Evolutionary conservation across 441 rosid species (phyloP).

Genomic region (Syzygium malaccense): DNA sequence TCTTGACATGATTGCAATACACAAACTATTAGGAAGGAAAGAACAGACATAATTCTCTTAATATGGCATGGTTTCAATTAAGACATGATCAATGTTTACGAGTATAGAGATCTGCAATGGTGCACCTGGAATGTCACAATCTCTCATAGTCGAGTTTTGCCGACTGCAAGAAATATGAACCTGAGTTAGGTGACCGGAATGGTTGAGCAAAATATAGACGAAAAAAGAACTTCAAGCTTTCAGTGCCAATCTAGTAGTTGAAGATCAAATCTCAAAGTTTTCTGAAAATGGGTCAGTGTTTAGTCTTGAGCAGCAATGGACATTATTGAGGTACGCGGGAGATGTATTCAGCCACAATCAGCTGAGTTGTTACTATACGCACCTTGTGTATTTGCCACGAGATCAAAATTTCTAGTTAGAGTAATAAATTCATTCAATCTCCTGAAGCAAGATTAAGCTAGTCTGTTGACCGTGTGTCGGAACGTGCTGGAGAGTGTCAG

Average conservation of each 20-base stretch:
- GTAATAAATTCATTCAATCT: not conserved
- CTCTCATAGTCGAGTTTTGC: slow-evolving; percentile 74
- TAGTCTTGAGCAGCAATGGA: not conserved
- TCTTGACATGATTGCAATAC: not conserved
- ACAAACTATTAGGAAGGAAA: not conserved
- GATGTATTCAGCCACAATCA: not conserved
- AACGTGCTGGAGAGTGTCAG: too few relatives aligned
- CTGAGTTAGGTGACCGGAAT: not conserved
- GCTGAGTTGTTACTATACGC: not conserved
- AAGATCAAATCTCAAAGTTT: not conserved
- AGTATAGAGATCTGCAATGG: not conserved
- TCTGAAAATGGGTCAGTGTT: not conserved
- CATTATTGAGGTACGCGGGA: not conserved
- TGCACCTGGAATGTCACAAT: slow-evolving; percentile 20
- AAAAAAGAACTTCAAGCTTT: not conserved
- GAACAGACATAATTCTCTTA: not conserved
- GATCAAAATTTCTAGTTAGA: not conserved
- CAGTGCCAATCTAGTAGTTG: not conserved
- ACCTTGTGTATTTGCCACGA: not conserved
- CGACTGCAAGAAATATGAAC: slow-evolving; percentile 35
- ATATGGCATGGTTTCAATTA: not conserved
- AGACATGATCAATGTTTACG: not conserved
- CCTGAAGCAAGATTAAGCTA: not conserved
- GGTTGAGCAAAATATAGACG: not conserved
- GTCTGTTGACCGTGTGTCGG: too few relatives aligned